Base-by-base conservation (phyloP, 192 early-diverging fungal genomes). In the Linnemannia elongata region DNA sequence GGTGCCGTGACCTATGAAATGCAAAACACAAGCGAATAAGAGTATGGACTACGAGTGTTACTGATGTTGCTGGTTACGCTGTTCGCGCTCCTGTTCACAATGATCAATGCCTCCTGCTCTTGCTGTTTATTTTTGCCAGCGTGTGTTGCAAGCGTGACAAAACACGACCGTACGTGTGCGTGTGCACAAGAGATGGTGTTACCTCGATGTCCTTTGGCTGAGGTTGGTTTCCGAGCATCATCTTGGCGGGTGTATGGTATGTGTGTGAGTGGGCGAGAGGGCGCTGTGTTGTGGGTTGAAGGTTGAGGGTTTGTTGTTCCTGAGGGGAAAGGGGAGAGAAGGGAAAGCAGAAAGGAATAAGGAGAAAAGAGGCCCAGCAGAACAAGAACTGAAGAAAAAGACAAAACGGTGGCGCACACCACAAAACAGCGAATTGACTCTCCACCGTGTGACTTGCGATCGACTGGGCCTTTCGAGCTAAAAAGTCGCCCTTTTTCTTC, bases 1-100 rank as follows among this genome's bases (percentile, higher is more conserved):
- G 96, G 93, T 47, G 91, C 84, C 52, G 87, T 88, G 68, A 94
- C 89, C 92, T 93, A 85, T 42, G 6, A 13, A 15, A 10, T 42
- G 33, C 24, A 77, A 17, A 60, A 22, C 8, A 47, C 3, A 18
- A 35, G 60, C 41, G 30, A 60, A 18, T n/a, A 10, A 36, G 8
- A 22, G 39, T 49, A 9, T 27, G 13, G n/a, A 22, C 52, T 12
- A 30, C 39, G 22, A 42, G 36, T 42, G 60, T 39, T n/a, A 10
- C 36, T 22, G 12, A 35, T 3, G 63, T 42, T 45, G 39, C 13
- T 47, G 60, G 18, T 41, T 2, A 12, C 15, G 13, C 6, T 30
- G 41, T 24, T 33, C 39, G n/a, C 15, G 45, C 44, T 1, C 66
- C 18, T 33, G 63, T 17, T 9, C 12, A 22, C 30, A 9, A 55